Conservation (phyloP, 805 yeast genomes). For the Danielia oregonensis region DNA sequence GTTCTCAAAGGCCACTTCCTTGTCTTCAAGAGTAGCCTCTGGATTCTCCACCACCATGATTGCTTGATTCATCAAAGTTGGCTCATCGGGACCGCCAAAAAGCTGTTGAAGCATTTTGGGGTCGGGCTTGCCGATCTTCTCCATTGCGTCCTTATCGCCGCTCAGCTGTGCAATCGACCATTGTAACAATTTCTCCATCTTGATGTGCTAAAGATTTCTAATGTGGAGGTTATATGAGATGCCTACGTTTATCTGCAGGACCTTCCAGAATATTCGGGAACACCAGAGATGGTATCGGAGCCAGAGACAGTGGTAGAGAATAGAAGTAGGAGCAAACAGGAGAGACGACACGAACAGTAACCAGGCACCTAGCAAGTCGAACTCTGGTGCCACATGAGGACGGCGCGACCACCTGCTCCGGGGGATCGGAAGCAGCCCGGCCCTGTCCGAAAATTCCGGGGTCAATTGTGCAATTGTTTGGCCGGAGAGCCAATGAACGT, state of each 20-base stretch:
- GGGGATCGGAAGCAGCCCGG: no score
- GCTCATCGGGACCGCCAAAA: constrained; percentile 81
- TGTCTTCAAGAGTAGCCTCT: constrained; percentile 58
- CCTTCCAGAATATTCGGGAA: constrained; percentile 14
- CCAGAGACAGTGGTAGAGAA: no score
- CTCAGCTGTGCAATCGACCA: constrained; percentile 86
- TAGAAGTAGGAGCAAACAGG: no score
- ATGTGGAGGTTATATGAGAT: neutral
- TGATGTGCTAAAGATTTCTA: no score
- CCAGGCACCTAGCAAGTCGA: no score
- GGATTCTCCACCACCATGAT: constrained; percentile 56
- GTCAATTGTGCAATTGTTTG: no score
- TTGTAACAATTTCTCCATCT: constrained; percentile 84
- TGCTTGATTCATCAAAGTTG: constrained; percentile 79
- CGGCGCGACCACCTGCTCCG: no score
- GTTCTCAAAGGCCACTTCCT: constrained; percentile 78
- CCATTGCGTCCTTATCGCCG: constrained; percentile 65
- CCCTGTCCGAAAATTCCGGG: no score
- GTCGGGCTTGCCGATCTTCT: constrained; percentile 66
- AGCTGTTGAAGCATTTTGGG: constrained; percentile 76
- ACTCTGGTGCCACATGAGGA: no score
- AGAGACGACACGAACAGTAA: no score
- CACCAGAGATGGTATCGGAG: no score
- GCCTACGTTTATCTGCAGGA: constrained; percentile 11
- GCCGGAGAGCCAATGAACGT: no score